Evolutionary conservation across 1,139 yeast genomes (phyloP).

Genomic region (Scheffersomyces quercinus): DNA sequence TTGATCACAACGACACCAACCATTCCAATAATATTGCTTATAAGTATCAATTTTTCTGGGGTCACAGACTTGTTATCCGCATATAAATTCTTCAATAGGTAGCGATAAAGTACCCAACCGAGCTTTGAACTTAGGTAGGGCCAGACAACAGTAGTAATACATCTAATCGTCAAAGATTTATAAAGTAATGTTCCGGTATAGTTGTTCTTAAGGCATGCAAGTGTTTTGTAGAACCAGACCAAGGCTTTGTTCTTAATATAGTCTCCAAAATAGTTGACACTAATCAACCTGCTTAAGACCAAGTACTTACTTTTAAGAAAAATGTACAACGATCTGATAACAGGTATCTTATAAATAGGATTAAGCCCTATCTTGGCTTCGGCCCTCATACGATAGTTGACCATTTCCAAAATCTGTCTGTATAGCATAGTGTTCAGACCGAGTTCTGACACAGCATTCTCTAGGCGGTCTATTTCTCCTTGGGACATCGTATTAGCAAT

Average conservation of each 20-base stretch:
- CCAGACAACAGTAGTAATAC: slow-evolving; percentile 41
- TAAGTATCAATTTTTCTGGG: slow-evolving; percentile 40
- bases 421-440: slow-evolving; percentile 4
- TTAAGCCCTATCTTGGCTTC: slow-evolving; percentile 4
- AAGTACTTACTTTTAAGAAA: slow-evolving; percentile 10
- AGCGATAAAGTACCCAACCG: slow-evolving; percentile 24
- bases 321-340: slow-evolving; percentile 8
- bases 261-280: slow-evolving; percentile 1
- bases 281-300: slow-evolving; percentile 1
- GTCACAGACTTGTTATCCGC: slow-evolving; percentile 17
- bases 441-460: slow-evolving; percentile 19
- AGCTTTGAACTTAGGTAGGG: slow-evolving; percentile 40
- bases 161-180: slow-evolving; percentile 27
- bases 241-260: slow-evolving; percentile 6
- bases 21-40: slow-evolving; percentile 49
- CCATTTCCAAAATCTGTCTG: neutral
- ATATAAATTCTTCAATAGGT: slow-evolving; percentile 8
- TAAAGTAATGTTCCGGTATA: slow-evolving; percentile 29
- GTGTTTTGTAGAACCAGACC: slow-evolving; percentile 21
- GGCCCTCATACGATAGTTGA: neutral
- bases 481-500: slow-evolving; percentile 35
- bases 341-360: slow-evolving; percentile 3
- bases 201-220: slow-evolving; percentile 39
- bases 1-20: slow-evolving; percentile 35
- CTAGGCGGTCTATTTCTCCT: slow-evolving; percentile 27